These are phyloP conservation scores for Scedosporium apiospermum DNA, from an alignment of 2,329 filamentous ascomycete species.

Conservation along the genomic window DNA sequence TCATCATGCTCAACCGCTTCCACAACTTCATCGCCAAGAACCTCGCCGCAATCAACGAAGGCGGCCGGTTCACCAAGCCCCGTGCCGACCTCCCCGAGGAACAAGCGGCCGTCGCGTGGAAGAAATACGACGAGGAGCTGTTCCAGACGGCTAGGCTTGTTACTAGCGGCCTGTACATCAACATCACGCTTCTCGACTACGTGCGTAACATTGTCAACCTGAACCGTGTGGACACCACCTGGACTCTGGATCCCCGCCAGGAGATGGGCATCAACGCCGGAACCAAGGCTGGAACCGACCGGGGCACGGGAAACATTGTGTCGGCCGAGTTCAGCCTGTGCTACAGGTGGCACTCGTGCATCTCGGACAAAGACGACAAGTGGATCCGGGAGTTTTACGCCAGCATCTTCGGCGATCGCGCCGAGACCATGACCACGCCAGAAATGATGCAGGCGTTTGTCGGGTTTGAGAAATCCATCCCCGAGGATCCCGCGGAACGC, in stretches of 20 bases:
- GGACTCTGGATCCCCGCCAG: slow-evolving; percentile 70
- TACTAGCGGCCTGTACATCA: slow-evolving; percentile 66
- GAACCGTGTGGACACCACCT: slow-evolving; percentile 54
- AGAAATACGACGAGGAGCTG: slow-evolving; percentile 65
- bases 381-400: slow-evolving; percentile 66
- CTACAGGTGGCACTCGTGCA: slow-evolving; percentile 80
- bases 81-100: slow-evolving; percentile 37
- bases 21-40: slow-evolving; percentile 81
- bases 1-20: slow-evolving; percentile 75
- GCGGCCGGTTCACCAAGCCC: slow-evolving; percentile 65
- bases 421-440: slow-evolving; percentile 34
- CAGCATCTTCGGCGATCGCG: slow-evolving; percentile 9
- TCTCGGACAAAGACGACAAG: slow-evolving; percentile 64
- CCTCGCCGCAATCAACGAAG: slow-evolving; percentile 78
- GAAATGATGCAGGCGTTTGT: slow-evolving; percentile 55
- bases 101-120: slow-evolving; percentile 42
- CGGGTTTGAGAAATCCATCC: slow-evolving; percentile 51
- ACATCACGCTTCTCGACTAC: slow-evolving; percentile 70
- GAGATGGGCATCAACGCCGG: slow-evolving; percentile 50
- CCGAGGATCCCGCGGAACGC: slow-evolving; percentile 59
- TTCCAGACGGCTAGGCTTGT: slow-evolving; percentile 73
- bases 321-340: slow-evolving; percentile 85
- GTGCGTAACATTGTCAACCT: slow-evolving; percentile 65
- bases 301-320: slow-evolving; percentile 71
- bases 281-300: slow-evolving; percentile 49